phyloP scores from a whole-genome alignment of 306 rosid species.

The Cucurbita argyrosperma region DNA sequence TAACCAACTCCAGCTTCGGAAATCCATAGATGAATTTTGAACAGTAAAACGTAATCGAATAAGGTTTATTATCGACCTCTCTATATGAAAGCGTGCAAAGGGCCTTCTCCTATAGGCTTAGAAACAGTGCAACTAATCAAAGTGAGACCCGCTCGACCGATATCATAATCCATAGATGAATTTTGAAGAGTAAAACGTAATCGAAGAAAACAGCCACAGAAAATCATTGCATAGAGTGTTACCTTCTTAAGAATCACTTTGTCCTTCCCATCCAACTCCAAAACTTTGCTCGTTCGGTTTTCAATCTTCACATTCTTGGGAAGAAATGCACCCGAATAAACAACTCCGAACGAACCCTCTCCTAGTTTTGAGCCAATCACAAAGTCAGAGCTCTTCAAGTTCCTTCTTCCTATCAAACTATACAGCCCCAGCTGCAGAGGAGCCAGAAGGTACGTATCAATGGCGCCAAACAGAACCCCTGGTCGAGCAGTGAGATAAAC shows the following conservation, averaged over 20 bases:
- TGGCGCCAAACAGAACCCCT: conserved; percentile 80
- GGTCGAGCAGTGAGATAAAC: conserved; percentile 81
- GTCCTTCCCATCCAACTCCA: conserved; percentile 25
- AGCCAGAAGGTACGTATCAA: conserved; percentile 81
- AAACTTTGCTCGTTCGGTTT: conserved; percentile 19
- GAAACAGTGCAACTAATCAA: too few relatives aligned
- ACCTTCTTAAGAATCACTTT: conserved; percentile 92
- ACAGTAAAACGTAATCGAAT: too few relatives aligned
- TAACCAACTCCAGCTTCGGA: too few relatives aligned
- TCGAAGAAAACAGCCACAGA: background rate
- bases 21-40: too few relatives aligned
- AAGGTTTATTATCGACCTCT: too few relatives aligned
- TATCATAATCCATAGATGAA: too few relatives aligned
- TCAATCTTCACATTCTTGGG: conserved; percentile 35
- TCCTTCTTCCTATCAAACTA: conserved; percentile 54
- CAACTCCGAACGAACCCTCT: conserved; percentile 90
- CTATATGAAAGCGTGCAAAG: too few relatives aligned
- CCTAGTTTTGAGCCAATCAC: conserved; percentile 64
- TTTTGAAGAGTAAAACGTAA: too few relatives aligned
- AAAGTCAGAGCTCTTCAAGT: conserved; percentile 50
- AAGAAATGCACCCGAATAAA: conserved; percentile 57
- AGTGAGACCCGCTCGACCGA: too few relatives aligned
- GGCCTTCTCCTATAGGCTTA: too few relatives aligned
- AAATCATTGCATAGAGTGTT: background rate
- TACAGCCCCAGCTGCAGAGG: conserved; percentile 71